These are phyloP conservation scores for Syncephalastrum contaminatum DNA, from an alignment of 371 early-diverging fungal species.

Conservation along the genomic window DNA sequence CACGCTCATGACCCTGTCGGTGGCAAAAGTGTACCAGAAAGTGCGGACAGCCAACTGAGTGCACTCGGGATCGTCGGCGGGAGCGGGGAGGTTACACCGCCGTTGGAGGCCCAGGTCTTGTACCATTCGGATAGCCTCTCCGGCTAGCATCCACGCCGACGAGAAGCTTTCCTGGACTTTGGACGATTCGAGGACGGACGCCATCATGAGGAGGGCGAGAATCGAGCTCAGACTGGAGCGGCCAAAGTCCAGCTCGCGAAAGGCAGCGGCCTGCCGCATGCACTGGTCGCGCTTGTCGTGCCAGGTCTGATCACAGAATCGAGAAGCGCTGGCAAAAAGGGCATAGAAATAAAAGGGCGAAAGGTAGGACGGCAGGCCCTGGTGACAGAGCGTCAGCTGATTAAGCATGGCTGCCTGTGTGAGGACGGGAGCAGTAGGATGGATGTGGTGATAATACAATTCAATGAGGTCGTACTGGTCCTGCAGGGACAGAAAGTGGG, in stretches of 20 bases:
- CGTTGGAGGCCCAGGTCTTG: slow-evolving; percentile 47
- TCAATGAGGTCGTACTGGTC: slow-evolving; percentile 43
- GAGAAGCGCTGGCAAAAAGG: slow-evolving; percentile 39
- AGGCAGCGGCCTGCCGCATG: slow-evolving; percentile 17
- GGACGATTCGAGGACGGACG: slow-evolving; percentile 29
- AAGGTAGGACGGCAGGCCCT: slow-evolving; percentile 17
- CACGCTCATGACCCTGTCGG: slow-evolving; percentile 40
- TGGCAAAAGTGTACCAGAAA: slow-evolving; percentile 44
- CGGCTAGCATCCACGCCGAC: slow-evolving; percentile 37
- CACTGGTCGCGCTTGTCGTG: slow-evolving; percentile 12
- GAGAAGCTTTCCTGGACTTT: slow-evolving; percentile 21
- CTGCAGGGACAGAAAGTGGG: slow-evolving; percentile 6
- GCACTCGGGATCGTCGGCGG: slow-evolving; percentile 11
- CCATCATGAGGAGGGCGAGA: slow-evolving; percentile 31
- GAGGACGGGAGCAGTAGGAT: slow-evolving; percentile 54
- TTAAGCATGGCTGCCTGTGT: slow-evolving; percentile 28
- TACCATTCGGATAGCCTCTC: slow-evolving; percentile 40
- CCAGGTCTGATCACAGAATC: slow-evolving; percentile 22
- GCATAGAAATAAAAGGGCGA: slow-evolving; percentile 44
- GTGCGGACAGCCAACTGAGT: slow-evolving; percentile 33
- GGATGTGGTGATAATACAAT: slow-evolving; percentile 52
- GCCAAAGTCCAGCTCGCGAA: slow-evolving; percentile 25
- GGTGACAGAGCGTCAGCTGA: slow-evolving; percentile 16
- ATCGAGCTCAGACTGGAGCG: slow-evolving; percentile 31
- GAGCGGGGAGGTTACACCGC: slow-evolving; percentile 10